Conservation (phyloP, 202 grass and related monocot species). For the Carex arenaria region DNA sequence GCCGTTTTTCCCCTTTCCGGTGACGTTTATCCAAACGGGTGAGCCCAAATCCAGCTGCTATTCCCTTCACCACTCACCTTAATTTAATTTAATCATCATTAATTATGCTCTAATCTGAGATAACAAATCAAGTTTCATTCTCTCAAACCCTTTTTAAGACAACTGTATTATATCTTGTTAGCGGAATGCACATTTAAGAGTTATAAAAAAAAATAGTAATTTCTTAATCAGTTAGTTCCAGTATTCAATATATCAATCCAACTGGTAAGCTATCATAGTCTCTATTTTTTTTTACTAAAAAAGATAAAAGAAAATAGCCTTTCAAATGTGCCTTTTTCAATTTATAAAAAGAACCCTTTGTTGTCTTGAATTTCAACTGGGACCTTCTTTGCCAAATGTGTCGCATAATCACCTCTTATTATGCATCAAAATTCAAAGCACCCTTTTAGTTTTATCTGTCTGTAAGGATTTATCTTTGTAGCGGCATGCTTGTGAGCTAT, state of each 20-base stretch:
- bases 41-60: neutral
- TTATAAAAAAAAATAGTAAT: no score
- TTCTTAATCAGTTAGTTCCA: neutral
- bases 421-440: neutral
- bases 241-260: neutral
- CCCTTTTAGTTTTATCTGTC: neutral
- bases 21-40: conserved; percentile 73
- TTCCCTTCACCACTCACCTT: neutral
- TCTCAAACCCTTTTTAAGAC: neutral
- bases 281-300: neutral
- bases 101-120: neutral
- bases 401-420: neutral
- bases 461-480: neutral
- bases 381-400: neutral
- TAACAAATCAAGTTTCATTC: neutral
- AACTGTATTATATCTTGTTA: neutral
- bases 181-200: neutral
- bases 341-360: neutral
- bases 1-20: conserved; percentile 72
- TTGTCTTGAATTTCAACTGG: neutral
- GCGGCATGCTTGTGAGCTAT: neutral
- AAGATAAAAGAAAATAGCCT: neutral
- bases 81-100: conserved; percentile 4
- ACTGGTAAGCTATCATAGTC: neutral
- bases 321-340: neutral